Evolutionary conservation across 805 yeast genomes (phyloP).

Genomic region (Ogataea neopini): DNA sequence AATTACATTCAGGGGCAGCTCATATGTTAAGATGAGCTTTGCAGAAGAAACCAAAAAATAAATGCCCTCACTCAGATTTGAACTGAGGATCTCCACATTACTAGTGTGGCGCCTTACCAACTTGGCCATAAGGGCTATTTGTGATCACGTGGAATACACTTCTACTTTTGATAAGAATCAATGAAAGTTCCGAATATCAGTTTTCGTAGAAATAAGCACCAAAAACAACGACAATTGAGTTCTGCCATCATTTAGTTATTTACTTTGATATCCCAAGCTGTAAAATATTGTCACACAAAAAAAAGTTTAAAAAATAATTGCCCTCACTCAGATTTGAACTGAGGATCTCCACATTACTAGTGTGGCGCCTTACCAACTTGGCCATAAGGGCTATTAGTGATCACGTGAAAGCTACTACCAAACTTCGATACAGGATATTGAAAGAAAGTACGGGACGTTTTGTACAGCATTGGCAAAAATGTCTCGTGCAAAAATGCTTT

Average conservation of each 20-base stretch:
- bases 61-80: slow-evolving; percentile 38
- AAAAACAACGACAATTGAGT: no score
- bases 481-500: no score
- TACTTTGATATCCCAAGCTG: no score
- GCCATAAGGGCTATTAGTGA: slow-evolving; percentile 32
- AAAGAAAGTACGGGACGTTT: no score
- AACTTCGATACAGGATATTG: no score
- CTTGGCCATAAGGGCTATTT: slow-evolving; percentile 36
- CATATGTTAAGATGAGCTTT: not conserved
- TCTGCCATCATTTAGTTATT: no score
- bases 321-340: slow-evolving; percentile 38
- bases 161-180: no score
- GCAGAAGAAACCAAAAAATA: not conserved
- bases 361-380: slow-evolving; percentile 40
- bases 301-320: slow-evolving; percentile 18
- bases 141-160: not conserved
- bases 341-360: slow-evolving; percentile 39
- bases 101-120: slow-evolving; percentile 40
- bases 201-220: no score
- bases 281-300: no score
- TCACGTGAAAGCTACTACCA: no score
- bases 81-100: slow-evolving; percentile 39
- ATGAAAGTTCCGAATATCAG: no score
- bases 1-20: not conserved
- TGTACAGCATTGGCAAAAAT: no score